Conservation (phyloP, 441 rosid species). For the Lagerstroemia fauriei region DNA sequence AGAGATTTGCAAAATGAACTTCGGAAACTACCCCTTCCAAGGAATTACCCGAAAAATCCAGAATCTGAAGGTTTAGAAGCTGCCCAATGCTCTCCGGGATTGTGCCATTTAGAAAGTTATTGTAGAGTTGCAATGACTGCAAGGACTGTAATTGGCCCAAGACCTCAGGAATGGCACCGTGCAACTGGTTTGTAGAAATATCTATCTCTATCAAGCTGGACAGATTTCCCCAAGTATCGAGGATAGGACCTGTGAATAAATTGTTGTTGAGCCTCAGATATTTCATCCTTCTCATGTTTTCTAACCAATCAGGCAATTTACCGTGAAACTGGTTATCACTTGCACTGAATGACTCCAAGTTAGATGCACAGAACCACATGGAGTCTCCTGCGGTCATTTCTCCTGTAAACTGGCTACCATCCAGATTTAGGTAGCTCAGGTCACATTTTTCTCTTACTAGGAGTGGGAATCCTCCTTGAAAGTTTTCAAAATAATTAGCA, state of each 20-base stretch:
- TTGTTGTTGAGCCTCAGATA: neutral
- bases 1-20: constrained; percentile 22
- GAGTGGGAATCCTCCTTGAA: neutral
- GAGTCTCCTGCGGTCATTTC: neutral
- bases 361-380: neutral
- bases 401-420: fast-evolving
- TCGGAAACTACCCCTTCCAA: constrained; percentile 19
- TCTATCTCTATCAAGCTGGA: neutral
- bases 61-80: constrained; percentile 22
- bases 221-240: neutral
- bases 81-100: constrained; percentile 36
- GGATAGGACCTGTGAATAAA: neutral
- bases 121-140: neutral
- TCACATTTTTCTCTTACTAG: neutral
- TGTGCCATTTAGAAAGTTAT: constrained; percentile 13
- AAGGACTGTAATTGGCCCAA: neutral
- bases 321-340: neutral
- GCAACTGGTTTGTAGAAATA: neutral
- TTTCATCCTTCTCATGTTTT: neutral
- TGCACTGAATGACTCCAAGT: neutral
- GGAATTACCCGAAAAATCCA: constrained; percentile 15
- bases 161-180: neutral
- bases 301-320: neutral
- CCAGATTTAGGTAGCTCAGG: neutral
- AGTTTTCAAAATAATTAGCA: neutral